Percentiles rank a stretch among this genome's conserved stretches.
Evolutionary conservation across 345 rosid genomes (phyloP).

Genomic region (Leavenworthia alabamica): DNA sequence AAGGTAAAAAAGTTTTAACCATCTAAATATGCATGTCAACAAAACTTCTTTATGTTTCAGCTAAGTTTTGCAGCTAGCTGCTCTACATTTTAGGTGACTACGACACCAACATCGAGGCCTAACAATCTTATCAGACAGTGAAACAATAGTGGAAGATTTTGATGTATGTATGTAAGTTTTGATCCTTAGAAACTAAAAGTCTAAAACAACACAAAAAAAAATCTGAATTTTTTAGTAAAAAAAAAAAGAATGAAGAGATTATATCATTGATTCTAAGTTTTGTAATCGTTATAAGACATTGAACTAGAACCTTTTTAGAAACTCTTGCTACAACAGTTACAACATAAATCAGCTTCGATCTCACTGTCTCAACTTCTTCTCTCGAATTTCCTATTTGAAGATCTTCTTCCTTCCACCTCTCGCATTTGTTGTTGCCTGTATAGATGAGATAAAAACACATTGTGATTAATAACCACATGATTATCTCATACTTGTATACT

Average conservation of each 20-base stretch:
- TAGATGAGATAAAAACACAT: neutral
- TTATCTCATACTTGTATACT: neutral
- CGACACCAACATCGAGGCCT: constrained; percentile 74
- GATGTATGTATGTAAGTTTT: constrained; percentile 66
- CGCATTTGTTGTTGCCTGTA: constrained; percentile 80
- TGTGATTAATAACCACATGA: constrained; percentile 3
- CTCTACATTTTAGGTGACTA: constrained; percentile 70
- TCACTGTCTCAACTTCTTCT: too few species aligned
- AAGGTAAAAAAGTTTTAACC: constrained; percentile 38
- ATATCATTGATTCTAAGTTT: constrained; percentile 10
- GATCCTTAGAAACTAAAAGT: constrained; percentile 22
- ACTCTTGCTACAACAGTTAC: neutral
- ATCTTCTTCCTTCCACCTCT: constrained; percentile 74
- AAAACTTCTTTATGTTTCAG: neutral
- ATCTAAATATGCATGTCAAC: too few species aligned
- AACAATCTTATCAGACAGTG: constrained; percentile 67
- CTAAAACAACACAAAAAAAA: too few species aligned
- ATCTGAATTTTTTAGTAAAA: too few species aligned
- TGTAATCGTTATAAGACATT: constrained; percentile 10
- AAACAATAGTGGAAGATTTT: constrained; percentile 54
- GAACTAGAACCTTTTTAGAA: constrained; percentile 7
- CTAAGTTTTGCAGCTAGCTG: constrained; percentile 79
- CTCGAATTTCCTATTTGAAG: constrained; percentile 62
- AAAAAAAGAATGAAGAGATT: constrained; percentile 6
- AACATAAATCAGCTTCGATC: constrained; percentile 30